phyloP scores from a whole-genome alignment of 2,329 filamentous ascomycete genomes.

The Fusarium oxysporum region DNA sequence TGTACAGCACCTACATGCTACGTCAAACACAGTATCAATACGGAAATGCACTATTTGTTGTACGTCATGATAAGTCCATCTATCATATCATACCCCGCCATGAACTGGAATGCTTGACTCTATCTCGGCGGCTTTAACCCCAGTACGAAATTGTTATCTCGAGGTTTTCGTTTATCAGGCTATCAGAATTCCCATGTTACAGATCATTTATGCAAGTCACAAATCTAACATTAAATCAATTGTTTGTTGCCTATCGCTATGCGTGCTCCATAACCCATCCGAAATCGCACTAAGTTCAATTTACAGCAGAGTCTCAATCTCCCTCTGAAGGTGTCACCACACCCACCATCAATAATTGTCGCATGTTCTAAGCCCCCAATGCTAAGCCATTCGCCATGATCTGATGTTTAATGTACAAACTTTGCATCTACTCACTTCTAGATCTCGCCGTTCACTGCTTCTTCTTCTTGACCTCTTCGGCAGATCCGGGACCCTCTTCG shows the following conservation, averaged over 20 bases:
- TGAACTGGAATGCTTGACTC: constrained; percentile 1
- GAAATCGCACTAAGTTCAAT: constrained; percentile 3
- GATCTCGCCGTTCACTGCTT: constrained; percentile 23
- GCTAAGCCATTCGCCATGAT: constrained; percentile 26
- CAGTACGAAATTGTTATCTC: not conserved
- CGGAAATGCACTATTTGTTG: not conserved
- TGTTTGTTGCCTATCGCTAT: constrained; percentile 27
- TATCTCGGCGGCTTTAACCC: not conserved
- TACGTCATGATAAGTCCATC: constrained; percentile 33
- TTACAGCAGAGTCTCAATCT: not conserved
- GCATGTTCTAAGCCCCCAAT: constrained; percentile 6
- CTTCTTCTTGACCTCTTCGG: constrained; percentile 43
- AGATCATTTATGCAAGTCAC: not conserved
- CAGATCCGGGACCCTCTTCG: constrained; percentile 41
- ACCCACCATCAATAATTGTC: constrained; percentile 6
- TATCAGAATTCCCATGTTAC: not conserved
- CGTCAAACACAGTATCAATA: not conserved
- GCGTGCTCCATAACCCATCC: constrained; percentile 2
- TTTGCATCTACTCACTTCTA: not conserved
- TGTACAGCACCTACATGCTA: not conserved
- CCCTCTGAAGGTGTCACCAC: constrained; percentile 6
- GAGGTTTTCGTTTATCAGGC: not conserved
- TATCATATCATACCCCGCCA: constrained; percentile 30
- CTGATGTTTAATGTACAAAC: constrained; percentile 24
- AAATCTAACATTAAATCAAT: constrained; percentile 4